phyloP scores from a whole-genome alignment of 345 rosid species.

The Corchorus olitorius region DNA sequence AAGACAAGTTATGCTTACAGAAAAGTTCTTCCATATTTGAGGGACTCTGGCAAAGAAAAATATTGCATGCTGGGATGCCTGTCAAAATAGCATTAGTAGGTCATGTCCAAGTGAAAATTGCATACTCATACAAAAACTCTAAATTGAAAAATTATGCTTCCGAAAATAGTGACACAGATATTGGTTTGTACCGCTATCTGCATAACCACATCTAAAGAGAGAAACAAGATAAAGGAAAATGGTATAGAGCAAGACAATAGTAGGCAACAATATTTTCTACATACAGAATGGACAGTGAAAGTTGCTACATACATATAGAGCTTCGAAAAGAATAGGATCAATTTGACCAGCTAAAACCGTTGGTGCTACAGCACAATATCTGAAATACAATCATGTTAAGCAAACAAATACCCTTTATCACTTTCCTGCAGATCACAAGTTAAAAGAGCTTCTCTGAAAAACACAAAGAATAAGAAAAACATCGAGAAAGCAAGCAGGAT shows the following conservation, averaged over 20 bases:
- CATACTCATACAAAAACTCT: not conserved
- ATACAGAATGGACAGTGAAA: not conserved
- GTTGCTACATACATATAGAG: slow-evolving; percentile 70
- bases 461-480: not conserved
- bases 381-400: slow-evolving; percentile 41
- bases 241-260: not conserved
- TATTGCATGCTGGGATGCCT: slow-evolving; percentile 96
- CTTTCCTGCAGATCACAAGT: slow-evolving; percentile 13
- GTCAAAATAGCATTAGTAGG: slow-evolving; percentile 25
- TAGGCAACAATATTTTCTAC: not conserved
- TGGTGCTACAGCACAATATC: slow-evolving; percentile 88
- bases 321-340: slow-evolving; percentile 83
- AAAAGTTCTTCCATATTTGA: slow-evolving; percentile 86
- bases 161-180: not conserved
- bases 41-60: slow-evolving; percentile 94
- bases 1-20: slow-evolving; percentile 8
- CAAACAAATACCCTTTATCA: slow-evolving; percentile 13
- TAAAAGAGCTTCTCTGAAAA: not conserved
- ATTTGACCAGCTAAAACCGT: slow-evolving; percentile 81
- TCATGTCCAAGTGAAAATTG: not conserved
- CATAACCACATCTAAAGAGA: not conserved
- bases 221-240: slow-evolving; percentile 1
- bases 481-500: slow-evolving; percentile 41
- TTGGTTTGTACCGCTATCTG: not conserved
- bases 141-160: slow-evolving; percentile 9